Percentiles rank a stretch among this genome's conserved stretches.
Evolutionary conservation across 768 basidiomycete species (phyloP).

Genomic region (Boletellus sp.): DNA sequence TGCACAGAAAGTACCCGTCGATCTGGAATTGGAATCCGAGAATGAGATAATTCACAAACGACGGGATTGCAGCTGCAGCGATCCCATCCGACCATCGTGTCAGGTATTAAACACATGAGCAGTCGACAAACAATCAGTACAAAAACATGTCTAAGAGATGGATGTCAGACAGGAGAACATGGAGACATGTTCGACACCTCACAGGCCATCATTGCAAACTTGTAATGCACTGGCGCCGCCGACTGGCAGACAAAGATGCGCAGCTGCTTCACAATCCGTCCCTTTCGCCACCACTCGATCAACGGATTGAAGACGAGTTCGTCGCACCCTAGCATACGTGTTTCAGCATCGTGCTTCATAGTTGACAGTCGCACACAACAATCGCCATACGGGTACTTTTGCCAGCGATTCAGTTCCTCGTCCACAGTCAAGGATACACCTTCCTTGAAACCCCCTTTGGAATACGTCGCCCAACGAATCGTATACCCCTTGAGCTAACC

Average conservation of each 20-base stretch:
- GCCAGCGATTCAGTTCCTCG: constrained; percentile 91
- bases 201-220: constrained; percentile 61
- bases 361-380: constrained; percentile 25
- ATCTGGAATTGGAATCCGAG: constrained; percentile 68
- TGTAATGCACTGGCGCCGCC: constrained; percentile 73
- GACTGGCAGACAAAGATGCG: constrained; percentile 79
- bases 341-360: constrained; percentile 25
- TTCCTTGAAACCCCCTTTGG: constrained; percentile 84
- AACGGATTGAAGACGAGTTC: constrained; percentile 85
- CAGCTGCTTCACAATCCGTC: constrained; percentile 80
- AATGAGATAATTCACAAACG: constrained; percentile 70
- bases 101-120: neutral
- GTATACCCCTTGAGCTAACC: constrained; percentile 29
- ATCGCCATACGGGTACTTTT: constrained; percentile 76
- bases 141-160: constrained; percentile 45
- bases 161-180: neutral
- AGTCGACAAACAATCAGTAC: constrained; percentile 32
- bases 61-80: constrained; percentile 60
- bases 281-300: constrained; percentile 69
- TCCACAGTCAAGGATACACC: constrained; percentile 87
- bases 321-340: constrained; percentile 17
- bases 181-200: constrained; percentile 10
- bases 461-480: constrained; percentile 73
- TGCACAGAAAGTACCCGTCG: constrained; percentile 73
- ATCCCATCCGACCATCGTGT: constrained; percentile 42